A percentile compares a stretch with the other conserved stretches of the same genome.
Evolutionary conservation across 345 rosid genomes (phyloP).

Genomic region (Dipteronia dyeriana): DNA sequence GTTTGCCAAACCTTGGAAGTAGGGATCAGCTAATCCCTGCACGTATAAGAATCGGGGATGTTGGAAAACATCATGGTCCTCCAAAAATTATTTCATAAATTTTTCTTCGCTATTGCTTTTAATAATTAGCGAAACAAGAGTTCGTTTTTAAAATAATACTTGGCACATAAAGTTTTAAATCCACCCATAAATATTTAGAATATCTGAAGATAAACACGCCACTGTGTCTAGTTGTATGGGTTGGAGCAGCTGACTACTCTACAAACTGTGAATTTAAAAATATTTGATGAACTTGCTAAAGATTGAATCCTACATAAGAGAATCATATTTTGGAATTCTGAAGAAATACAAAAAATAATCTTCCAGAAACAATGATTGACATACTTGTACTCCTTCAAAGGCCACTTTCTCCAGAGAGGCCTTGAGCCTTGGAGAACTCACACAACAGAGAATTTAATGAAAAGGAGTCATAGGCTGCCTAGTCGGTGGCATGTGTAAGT

Average conservation of each 20-base stretch:
- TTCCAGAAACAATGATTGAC: neutral
- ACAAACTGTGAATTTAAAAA: neutral
- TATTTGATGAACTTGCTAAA: conserved; percentile 5
- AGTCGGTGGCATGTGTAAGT: conserved; percentile 5
- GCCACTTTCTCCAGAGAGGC: neutral
- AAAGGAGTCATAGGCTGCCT: neutral
- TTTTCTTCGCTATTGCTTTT: neutral
- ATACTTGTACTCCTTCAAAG: conserved; percentile 5
- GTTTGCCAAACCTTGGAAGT: conserved; percentile 80
- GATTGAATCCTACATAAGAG: neutral
- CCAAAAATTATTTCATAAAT: neutral
- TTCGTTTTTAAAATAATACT: neutral
- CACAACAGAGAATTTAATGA: neutral
- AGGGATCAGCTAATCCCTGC: conserved; percentile 94
- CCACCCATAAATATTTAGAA: neutral
- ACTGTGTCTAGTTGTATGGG: conserved; percentile 3
- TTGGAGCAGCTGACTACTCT: neutral
- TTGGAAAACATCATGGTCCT: conserved; percentile 11
- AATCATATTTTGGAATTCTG: neutral
- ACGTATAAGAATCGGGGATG: conserved; percentile 21
- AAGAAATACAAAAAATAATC: neutral
- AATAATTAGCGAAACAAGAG: neutral
- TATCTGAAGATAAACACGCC: neutral
- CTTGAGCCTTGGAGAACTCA: neutral
- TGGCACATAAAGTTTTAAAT: neutral